Conservation (phyloP, 306 rosid species). For the barrel medic (Medicago truncatula) region MtrunA17r5.0-ANR NC_053044.1:57311501-57312000, state of each 20-base stretch:
- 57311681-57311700: not conserved
- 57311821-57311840: not conserved
- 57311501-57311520: conserved; percentile 18
- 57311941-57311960: conserved; percentile 19
- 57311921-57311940: conserved; percentile 10
- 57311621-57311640: conserved; percentile 61
- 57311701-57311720: conserved; percentile 2
- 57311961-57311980: conserved; percentile 90
- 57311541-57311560: conserved; percentile 74
- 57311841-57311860: not conserved
- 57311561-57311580: conserved; percentile 63
- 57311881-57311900: not conserved
- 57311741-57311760: conserved; percentile 1
- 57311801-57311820: conserved; percentile 3
- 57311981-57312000: conserved; percentile 85
- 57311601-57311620: conserved; percentile 95
- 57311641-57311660: conserved; percentile 25
- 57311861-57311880: not conserved
- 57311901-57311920: conserved; percentile 16
- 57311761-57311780: not conserved
- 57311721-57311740: not conserved
- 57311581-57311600: conserved; percentile 64
- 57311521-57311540: conserved; percentile 96
- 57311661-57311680: conserved; percentile 1
- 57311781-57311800: conserved; percentile 6